Percentiles rank a stretch among this genome's conserved stretches.
Conservation (phyloP, 2,329 filamentous ascomycete species). For the Penicillium janthinellum region DNA sequence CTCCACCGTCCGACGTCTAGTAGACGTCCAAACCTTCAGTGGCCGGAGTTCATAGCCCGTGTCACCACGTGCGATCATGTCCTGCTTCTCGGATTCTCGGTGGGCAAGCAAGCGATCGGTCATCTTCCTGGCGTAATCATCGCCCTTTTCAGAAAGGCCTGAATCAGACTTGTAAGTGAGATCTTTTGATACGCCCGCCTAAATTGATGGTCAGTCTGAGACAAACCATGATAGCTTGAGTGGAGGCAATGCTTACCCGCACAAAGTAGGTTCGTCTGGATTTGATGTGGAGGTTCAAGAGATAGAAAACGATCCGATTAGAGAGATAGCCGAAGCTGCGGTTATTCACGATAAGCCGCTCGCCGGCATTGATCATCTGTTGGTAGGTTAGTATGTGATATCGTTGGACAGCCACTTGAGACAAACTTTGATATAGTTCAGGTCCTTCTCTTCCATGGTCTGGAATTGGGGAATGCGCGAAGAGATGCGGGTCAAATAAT, state of each 20-base stretch:
- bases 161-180: conserved; percentile 89
- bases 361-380: conserved; percentile 92
- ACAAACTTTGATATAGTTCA: conserved; percentile 85
- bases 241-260: conserved; percentile 51
- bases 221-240: not conserved
- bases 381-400: not conserved
- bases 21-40: conserved; percentile 93
- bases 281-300: conserved; percentile 97
- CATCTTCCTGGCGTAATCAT: conserved; percentile 82
- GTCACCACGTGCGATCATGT: conserved; percentile 68
- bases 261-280: conserved; percentile 91
- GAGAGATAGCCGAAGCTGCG: conserved; percentile 95
- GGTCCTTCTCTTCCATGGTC: conserved; percentile 89
- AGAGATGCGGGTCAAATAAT: conserved; percentile 87
- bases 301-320: conserved; percentile 96
- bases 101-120: conserved; percentile 79
- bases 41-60: conserved; percentile 71
- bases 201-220: conserved; percentile 19
- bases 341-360: conserved; percentile 93
- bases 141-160: conserved; percentile 76
- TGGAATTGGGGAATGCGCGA: conserved; percentile 94
- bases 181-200: conserved; percentile 83
- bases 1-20: conserved; percentile 83
- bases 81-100: conserved; percentile 76
- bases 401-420: not conserved